Evolutionary conservation across 2,329 filamentous ascomycete genomes (phyloP).

Genomic region (Lachnellula cervina): DNA sequence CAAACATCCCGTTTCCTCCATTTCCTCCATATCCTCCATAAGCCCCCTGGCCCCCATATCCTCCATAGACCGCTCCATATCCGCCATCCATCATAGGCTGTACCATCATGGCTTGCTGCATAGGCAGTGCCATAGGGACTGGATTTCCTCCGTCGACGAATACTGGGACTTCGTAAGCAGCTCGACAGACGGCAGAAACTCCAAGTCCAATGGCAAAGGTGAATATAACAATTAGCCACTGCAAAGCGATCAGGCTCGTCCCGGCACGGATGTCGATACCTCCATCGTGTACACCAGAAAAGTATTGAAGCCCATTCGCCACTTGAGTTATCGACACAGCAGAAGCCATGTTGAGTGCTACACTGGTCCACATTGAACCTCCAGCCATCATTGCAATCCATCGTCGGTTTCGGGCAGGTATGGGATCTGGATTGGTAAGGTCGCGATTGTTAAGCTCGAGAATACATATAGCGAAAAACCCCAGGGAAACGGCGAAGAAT

Average conservation of each 20-base stretch:
- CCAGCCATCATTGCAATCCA: not conserved
- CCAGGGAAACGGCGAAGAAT: not conserved
- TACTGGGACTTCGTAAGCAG: not conserved
- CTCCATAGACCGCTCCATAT: not conserved
- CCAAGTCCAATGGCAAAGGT: not conserved
- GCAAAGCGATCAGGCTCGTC: not conserved
- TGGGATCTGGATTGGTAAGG: not conserved
- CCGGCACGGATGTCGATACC: not conserved
- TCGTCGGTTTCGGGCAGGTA: not conserved
- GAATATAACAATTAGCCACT: not conserved
- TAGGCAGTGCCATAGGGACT: not conserved
- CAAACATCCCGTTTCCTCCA: not conserved
- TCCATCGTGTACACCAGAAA: not conserved
- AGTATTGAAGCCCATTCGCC: not conserved
- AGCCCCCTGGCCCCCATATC: not conserved
- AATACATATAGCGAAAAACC: not conserved
- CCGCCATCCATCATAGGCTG: not conserved
- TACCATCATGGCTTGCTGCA: not conserved
- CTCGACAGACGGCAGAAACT: not conserved
- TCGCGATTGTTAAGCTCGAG: not conserved
- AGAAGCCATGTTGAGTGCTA: not conserved
- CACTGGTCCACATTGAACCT: not conserved
- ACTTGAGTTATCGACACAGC: not conserved
- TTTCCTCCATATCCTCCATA: not conserved
- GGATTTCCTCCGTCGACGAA: not conserved